A percentile compares a stretch with the other conserved stretches of the same genome.
These are phyloP conservation scores for Byssothecium circinans DNA, from an alignment of 2,329 filamentous ascomycete species.

Conservation along the genomic window DNA sequence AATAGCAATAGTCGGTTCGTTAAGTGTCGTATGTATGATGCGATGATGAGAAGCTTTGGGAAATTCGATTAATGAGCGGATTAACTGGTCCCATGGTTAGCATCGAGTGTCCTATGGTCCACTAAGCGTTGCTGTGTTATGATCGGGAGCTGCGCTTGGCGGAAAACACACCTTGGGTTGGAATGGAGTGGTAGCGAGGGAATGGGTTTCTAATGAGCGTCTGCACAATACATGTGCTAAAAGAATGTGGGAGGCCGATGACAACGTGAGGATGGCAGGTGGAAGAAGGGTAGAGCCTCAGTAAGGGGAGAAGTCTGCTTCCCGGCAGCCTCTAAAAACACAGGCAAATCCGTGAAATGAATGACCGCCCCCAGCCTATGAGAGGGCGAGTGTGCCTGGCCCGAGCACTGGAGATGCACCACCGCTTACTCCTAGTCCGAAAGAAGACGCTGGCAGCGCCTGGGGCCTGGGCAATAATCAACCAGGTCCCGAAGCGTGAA, in stretches of 20 bases:
- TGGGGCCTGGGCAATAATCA: conserved; percentile 7
- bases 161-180: conserved; percentile 31
- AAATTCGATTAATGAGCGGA: conserved; percentile 32
- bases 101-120: conserved; percentile 3
- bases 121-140: conserved; percentile 7
- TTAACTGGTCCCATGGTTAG: conserved; percentile 29
- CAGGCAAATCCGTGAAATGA: conserved; percentile 8
- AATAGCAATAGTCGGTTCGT: conserved; percentile 10
- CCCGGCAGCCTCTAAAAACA: conserved; percentile 4
- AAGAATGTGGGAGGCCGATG: conserved; percentile 22
- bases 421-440: conserved; percentile 1
- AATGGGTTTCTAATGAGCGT: conserved; percentile 42
- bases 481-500: not conserved
- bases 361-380: not conserved
- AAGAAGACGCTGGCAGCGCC: no score
- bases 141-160: conserved; percentile 22
- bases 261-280: conserved; percentile 38
- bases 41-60: conserved; percentile 8
- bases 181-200: conserved; percentile 14
- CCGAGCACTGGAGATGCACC: not conserved
- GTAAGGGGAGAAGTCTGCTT: no score
- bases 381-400: not conserved
- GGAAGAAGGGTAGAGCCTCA: no score
- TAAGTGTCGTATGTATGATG: conserved; percentile 8
- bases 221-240: no score